These are phyloP conservation scores for Aspergillus tanneri DNA, from an alignment of 2,329 filamentous ascomycete genomes.

Conservation along the genomic window DNA sequence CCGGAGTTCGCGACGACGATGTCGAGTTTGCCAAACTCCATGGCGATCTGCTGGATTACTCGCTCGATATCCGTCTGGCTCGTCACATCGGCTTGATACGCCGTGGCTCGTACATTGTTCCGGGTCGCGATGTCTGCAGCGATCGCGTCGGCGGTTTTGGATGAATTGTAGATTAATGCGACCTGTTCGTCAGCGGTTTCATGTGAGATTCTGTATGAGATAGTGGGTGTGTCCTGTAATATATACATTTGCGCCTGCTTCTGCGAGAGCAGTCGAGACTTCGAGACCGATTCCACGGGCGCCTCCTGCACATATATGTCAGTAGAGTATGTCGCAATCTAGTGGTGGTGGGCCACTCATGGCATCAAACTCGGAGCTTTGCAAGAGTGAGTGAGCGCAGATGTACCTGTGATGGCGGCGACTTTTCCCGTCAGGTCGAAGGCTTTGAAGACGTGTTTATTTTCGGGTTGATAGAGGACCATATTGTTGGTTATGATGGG, in stretches of 20 bases:
- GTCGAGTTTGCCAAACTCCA: conserved; percentile 46
- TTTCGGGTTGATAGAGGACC: conserved; percentile 27
- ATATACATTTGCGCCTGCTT: conserved; percentile 40
- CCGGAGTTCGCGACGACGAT: conserved; percentile 51
- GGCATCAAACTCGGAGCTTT: too few species aligned
- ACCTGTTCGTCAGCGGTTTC: conserved; percentile 20
- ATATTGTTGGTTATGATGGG: conserved; percentile 12
- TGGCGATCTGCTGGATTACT: conserved; percentile 34
- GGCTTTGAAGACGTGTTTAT: conserved; percentile 27
- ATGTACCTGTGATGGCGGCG: conserved; percentile 26
- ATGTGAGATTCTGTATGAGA: conserved; percentile 3
- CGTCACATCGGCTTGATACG: conserved; percentile 37
- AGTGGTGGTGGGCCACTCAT: too few species aligned
- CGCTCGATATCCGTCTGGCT: conserved; percentile 31
- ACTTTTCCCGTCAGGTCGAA: conserved; percentile 33
- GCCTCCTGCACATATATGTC: conserved; percentile 25
- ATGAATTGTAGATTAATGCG: conserved; percentile 35
- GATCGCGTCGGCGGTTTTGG: conserved; percentile 21
- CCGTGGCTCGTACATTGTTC: conserved; percentile 30
- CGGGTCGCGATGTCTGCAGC: conserved; percentile 29
- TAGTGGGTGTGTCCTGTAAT: too few species aligned
- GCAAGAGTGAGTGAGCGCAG: too few species aligned
- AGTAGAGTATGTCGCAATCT: not conserved
- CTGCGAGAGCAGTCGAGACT: conserved; percentile 41
- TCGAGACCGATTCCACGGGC: conserved; percentile 40